A percentile compares a stretch with the other conserved stretches of the same genome.
Conservation (phyloP, 2,329 filamentous ascomycete genomes). For the Diaporthe helianthi region DNA sequence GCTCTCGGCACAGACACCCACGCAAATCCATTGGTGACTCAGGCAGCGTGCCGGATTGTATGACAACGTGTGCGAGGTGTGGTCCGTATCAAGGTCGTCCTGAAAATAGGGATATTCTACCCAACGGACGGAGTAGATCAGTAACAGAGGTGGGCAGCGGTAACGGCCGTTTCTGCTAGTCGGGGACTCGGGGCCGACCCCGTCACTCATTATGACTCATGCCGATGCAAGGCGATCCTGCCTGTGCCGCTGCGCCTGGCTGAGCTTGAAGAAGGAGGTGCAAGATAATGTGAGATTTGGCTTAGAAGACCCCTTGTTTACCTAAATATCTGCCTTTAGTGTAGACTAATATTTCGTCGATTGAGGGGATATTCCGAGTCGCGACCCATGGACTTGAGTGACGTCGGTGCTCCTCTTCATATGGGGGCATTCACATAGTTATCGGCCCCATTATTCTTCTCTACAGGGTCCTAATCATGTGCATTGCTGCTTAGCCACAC, state of each 20-base stretch:
- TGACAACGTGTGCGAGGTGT: background rate
- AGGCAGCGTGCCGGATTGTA: background rate
- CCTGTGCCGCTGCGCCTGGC: background rate
- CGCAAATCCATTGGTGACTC: background rate
- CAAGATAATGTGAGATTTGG: background rate
- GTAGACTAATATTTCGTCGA: background rate
- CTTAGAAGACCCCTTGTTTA: background rate
- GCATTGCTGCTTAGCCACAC: background rate
- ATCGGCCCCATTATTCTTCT: background rate
- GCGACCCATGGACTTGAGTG: background rate
- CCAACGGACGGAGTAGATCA: background rate
- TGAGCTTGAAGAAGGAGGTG: background rate
- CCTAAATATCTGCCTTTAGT: background rate
- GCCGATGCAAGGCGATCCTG: conserved; percentile 14
- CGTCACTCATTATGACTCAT: conserved; percentile 18
- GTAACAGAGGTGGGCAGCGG: background rate
- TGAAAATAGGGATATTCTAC: background rate
- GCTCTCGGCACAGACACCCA: background rate
- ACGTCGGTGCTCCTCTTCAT: background rate
- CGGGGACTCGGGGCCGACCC: rapidly evolving
- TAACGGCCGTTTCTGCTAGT: background rate
- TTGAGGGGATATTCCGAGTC: background rate
- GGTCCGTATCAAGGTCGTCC: background rate
- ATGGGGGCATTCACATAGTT: no score
- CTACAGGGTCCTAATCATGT: background rate